A percentile compares a stretch with the other conserved stretches of the same genome.
phyloP scores from a whole-genome alignment of 2,329 filamentous ascomycete species.

The Chaetothyriales sp. region DNA sequence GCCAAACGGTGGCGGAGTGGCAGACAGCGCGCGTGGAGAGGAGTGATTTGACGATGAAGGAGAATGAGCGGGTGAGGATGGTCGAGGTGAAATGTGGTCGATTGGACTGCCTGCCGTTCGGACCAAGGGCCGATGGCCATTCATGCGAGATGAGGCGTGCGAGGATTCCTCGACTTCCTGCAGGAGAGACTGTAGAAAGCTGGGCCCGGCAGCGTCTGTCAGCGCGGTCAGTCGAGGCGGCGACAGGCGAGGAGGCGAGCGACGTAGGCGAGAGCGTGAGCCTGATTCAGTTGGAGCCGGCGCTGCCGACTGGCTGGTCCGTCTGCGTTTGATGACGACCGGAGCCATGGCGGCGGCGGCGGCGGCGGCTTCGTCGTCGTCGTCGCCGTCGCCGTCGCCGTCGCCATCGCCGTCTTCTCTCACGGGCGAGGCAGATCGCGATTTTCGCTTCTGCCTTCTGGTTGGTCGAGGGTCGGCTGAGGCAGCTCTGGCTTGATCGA shows the following conservation, averaged over 20 bases:
- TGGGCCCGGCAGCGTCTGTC: slow-evolving; percentile 43
- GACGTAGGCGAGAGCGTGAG: slow-evolving; percentile 8
- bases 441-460: slow-evolving; percentile 62
- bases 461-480: slow-evolving; percentile 37
- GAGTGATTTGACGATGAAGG: slow-evolving; percentile 28
- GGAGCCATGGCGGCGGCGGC: slow-evolving; percentile 4
- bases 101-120: slow-evolving; percentile 21
- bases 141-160: slow-evolving; percentile 26
- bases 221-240: slow-evolving; percentile 8
- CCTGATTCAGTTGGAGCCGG: slow-evolving; percentile 2
- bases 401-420: slow-evolving; percentile 49
- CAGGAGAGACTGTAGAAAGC: slow-evolving; percentile 73
- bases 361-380: slow-evolving; percentile 27
- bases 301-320: slow-evolving; percentile 9
- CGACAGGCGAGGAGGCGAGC: slow-evolving; percentile 19
- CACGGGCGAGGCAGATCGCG: slow-evolving; percentile 55
- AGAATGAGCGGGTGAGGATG: slow-evolving; percentile 30
- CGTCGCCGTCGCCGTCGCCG: slow-evolving; percentile 35
- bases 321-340: slow-evolving; percentile 13
- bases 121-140: slow-evolving; percentile 13
- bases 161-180: slow-evolving; percentile 64
- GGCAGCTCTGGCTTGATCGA: slow-evolving; percentile 68
- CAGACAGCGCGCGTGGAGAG: slow-evolving; percentile 26
- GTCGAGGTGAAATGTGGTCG: slow-evolving; percentile 27
- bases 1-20: slow-evolving; percentile 26